Conservation (phyloP, 2,329 filamentous ascomycete genomes). For the Colletotrichum coccodes region DNA sequence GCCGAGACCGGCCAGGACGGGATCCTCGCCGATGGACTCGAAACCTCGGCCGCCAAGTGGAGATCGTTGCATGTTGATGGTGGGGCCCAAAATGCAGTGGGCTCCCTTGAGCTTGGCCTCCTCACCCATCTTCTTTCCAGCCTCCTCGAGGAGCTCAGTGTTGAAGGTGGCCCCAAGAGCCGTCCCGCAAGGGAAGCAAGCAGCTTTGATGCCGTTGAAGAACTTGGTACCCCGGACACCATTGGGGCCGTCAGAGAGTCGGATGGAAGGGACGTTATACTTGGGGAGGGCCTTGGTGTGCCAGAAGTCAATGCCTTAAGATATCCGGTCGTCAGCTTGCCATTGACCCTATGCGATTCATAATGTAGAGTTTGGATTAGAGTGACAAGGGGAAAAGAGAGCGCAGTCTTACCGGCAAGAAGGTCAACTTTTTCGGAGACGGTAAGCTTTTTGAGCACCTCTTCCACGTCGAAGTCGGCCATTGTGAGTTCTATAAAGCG, state of each 20-base stretch:
- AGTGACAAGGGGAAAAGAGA: not conserved
- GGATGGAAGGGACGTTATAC: conserved; percentile 71
- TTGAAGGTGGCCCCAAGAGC: conserved; percentile 69
- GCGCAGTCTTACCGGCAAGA: conserved; percentile 53
- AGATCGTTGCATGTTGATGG: conserved; percentile 70
- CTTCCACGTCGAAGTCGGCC: conserved; percentile 63
- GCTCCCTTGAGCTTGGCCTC: conserved; percentile 67
- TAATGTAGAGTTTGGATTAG: not conserved
- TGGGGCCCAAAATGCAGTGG: conserved; percentile 69
- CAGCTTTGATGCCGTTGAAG: conserved; percentile 70
- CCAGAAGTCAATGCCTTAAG: conserved; percentile 73
- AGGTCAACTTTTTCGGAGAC: conserved; percentile 63
- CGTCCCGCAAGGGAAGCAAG: conserved; percentile 71
- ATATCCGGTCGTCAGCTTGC: not conserved
- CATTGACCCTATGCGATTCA: not conserved
- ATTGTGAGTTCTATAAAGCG: not conserved
- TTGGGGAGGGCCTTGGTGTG: conserved; percentile 70
- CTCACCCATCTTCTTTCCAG: conserved; percentile 61
- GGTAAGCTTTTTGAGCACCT: conserved; percentile 63
- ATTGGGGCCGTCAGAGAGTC: conserved; percentile 76
- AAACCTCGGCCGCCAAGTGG: conserved; percentile 70
- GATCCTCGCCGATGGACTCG: conserved; percentile 68
- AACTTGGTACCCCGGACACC: conserved; percentile 75
- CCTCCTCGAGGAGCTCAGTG: conserved; percentile 59
- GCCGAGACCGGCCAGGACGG: conserved; percentile 64